These are phyloP conservation scores for Botrytis deweyae DNA, from an alignment of 2,329 filamentous ascomycete genomes.

Conservation along the genomic window DNA sequence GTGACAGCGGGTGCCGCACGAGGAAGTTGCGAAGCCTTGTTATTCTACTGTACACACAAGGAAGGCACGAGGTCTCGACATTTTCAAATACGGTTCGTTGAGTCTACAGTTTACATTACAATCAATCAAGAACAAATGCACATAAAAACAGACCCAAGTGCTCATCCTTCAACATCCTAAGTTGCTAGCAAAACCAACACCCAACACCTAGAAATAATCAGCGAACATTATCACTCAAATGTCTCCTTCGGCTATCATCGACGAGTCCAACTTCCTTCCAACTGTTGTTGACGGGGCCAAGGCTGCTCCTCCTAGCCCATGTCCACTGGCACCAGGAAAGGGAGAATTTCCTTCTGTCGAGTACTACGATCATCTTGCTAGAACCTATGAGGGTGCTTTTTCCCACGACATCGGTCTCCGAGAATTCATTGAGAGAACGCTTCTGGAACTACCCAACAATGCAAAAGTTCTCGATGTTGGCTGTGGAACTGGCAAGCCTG, in stretches of 20 bases:
- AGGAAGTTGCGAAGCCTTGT: not conserved
- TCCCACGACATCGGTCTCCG: not conserved
- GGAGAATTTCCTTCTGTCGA: not conserved
- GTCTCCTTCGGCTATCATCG: conserved; percentile 1
- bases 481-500: conserved; percentile 40
- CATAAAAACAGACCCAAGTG: not conserved
- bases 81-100: not conserved
- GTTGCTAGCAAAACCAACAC: not conserved
- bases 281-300: not conserved
- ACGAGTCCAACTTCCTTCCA: not conserved
- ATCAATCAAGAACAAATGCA: not conserved
- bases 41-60: no score
- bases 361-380: conserved; percentile 8
- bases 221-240: not conserved
- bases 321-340: not conserved
- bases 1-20: not conserved
- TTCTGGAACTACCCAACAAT: not conserved
- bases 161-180: not conserved
- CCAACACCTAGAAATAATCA: not conserved
- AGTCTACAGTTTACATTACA: not conserved
- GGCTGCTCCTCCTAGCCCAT: not conserved
- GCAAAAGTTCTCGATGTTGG: conserved; percentile 37
- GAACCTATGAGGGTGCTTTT: conserved; percentile 3
- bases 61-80: not conserved
- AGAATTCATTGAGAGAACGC: not conserved